Conservation (phyloP, 208 protist genomes). For the Acanthamoeba royreba region DNA sequence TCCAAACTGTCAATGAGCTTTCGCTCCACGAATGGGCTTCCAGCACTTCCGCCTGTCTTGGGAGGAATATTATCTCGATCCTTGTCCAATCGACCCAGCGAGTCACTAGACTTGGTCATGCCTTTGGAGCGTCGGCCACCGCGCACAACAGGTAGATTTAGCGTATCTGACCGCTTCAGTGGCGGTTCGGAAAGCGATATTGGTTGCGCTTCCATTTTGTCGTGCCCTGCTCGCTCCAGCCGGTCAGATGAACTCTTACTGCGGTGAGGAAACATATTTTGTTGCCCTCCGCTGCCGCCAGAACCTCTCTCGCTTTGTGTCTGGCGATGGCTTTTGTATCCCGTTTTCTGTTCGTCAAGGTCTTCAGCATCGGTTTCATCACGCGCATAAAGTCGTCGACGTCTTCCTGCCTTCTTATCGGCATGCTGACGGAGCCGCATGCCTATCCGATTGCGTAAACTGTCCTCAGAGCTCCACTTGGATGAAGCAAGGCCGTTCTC, state of each 20-base stretch:
- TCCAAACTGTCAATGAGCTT: no score
- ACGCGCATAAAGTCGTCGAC: neutral
- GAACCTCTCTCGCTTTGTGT: neutral
- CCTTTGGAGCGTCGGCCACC: neutral
- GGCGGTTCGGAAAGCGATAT: no score
- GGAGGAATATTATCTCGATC: no score
- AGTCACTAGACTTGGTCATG: neutral
- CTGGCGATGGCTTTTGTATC: no score
- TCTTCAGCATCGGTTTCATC: neutral
- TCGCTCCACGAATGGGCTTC: no score
- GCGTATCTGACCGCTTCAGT: neutral
- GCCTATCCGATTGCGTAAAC: neutral
- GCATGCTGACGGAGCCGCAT: neutral
- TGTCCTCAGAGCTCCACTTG: neutral
- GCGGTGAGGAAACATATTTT: neutral
- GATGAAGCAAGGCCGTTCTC: neutral
- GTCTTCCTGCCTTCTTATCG: neutral
- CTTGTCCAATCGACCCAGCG: no score
- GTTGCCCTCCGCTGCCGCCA: neutral
- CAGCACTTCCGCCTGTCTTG: no score
- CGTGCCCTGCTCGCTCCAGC: neutral
- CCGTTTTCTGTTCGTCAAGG: neutral
- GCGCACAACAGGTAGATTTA: no score
- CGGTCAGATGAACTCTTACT: neutral
- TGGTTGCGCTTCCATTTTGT: no score